Conservation (phyloP, 176 grass and related monocot species). For the Tillandsia fasciculata region DNA sequence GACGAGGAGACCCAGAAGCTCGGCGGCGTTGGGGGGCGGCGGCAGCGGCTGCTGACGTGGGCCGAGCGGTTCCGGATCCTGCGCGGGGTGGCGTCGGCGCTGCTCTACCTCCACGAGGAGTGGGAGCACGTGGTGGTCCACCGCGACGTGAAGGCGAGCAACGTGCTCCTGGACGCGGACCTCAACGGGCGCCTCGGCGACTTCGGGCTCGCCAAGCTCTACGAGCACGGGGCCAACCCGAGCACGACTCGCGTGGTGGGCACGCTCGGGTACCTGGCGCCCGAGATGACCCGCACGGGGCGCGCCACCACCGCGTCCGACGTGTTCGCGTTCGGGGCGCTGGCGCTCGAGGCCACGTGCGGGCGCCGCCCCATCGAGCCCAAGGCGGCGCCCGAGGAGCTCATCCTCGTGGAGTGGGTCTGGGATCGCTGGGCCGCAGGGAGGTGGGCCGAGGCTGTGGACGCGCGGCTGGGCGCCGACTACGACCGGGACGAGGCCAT, state of each 20-base stretch:
- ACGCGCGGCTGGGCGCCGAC: constrained; percentile 33
- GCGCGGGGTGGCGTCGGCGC: constrained; percentile 53
- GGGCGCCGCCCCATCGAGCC: constrained; percentile 65
- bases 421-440: constrained; percentile 53
- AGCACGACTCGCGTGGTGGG: constrained; percentile 72
- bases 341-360: constrained; percentile 57
- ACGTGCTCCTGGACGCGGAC: constrained; percentile 61
- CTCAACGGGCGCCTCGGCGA: constrained; percentile 58
- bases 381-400: constrained; percentile 43
- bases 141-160: constrained; percentile 85
- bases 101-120: constrained; percentile 83
- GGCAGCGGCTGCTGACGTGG: constrained; percentile 36
- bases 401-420: constrained; percentile 61
- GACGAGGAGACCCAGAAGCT: background rate
- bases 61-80: constrained; percentile 27
- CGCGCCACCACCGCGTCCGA: constrained; percentile 44
- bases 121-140: constrained; percentile 82
- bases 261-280: constrained; percentile 71
- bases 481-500: constrained; percentile 37
- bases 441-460: constrained; percentile 40
- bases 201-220: constrained; percentile 78
- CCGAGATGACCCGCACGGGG: constrained; percentile 68
- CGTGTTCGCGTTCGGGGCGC: constrained; percentile 79
- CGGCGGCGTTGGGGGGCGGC: background rate
- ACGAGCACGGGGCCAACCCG: constrained; percentile 72